phyloP scores from a whole-genome alignment of 2,329 filamentous ascomycete genomes.

The Colletotrichum cordylinicola region DNA sequence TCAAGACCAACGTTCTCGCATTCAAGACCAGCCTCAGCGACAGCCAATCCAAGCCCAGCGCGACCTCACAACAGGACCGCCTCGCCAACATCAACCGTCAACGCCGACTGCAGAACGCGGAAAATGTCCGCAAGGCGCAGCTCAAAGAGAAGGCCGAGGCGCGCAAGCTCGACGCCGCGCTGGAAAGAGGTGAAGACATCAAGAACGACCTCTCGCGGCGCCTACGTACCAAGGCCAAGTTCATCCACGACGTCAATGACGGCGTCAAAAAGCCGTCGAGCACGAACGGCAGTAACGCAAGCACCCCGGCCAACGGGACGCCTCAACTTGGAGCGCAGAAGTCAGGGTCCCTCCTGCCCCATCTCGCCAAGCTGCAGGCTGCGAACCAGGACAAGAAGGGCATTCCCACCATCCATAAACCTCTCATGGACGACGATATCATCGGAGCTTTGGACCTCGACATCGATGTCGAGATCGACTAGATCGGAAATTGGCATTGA shows the following conservation, averaged over 20 bases:
- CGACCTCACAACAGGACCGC: slow-evolving; percentile 76
- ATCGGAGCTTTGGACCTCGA: slow-evolving; percentile 89
- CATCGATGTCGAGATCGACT: slow-evolving; percentile 86
- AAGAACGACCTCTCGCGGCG: slow-evolving; percentile 66
- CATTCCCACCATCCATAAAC: slow-evolving; percentile 74
- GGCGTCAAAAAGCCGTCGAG: slow-evolving; percentile 26
- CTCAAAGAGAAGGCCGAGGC: slow-evolving; percentile 76
- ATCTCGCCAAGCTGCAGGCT: slow-evolving; percentile 59
- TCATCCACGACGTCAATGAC: slow-evolving; percentile 68
- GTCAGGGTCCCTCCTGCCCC: slow-evolving; percentile 49
- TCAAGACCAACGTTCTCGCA: slow-evolving; percentile 75
- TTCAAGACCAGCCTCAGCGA: slow-evolving; percentile 69
- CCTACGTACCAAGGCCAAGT: slow-evolving; percentile 71
- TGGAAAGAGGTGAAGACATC: slow-evolving; percentile 68
- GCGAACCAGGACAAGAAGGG: slow-evolving; percentile 64
- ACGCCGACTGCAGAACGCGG: slow-evolving; percentile 84
- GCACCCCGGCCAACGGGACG: slow-evolving; percentile 58
- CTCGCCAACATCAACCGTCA: slow-evolving; percentile 83
- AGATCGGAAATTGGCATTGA: slow-evolving; percentile 15
- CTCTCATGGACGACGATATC: slow-evolving; percentile 89
- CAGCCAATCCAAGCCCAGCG: slow-evolving; percentile 57
- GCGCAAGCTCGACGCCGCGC: slow-evolving; percentile 64
- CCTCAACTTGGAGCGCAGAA: slow-evolving; percentile 52
- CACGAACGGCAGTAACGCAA: slow-evolving; percentile 51
- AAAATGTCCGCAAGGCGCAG: slow-evolving; percentile 89